These are phyloP conservation scores for Nemania sp. DNA, from an alignment of 2,329 filamentous ascomycete genomes.

Conservation along the genomic window DNA sequence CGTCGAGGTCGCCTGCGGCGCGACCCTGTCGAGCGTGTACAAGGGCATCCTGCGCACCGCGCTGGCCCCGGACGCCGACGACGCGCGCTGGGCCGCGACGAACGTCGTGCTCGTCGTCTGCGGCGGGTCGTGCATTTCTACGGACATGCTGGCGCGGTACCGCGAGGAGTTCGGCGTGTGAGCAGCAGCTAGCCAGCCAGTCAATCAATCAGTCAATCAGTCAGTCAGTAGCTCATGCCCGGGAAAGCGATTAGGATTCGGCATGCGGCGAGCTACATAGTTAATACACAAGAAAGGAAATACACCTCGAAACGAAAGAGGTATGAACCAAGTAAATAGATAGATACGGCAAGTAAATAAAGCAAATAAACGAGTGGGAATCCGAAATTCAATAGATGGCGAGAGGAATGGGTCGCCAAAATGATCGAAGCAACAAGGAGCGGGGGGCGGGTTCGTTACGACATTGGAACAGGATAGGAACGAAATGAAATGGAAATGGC, in stretches of 20 bases:
- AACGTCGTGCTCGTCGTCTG: constrained; percentile 86
- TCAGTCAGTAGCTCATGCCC: too few species aligned
- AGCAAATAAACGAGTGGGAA: background rate
- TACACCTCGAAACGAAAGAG: too few species aligned
- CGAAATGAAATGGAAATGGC: background rate
- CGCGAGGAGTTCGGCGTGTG: constrained; percentile 50
- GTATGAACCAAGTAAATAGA: too few species aligned
- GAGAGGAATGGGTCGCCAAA: background rate
- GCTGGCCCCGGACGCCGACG: constrained; percentile 56
- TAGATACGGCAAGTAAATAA: too few species aligned
- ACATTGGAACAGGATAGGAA: background rate
- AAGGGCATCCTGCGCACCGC: constrained; percentile 61
- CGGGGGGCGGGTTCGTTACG: too few species aligned
- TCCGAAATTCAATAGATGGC: background rate
- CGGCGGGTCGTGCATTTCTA: constrained; percentile 71
- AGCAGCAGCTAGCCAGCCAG: background rate
- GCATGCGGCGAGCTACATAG: too few species aligned
- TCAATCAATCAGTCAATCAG: too few species aligned
- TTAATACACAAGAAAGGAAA: too few species aligned
- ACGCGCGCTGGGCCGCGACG: constrained; percentile 64
- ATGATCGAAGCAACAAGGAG: background rate
- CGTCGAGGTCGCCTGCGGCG: constrained; percentile 85
- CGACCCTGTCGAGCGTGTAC: constrained; percentile 73
- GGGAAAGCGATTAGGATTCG: too few species aligned
- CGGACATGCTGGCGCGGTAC: constrained; percentile 65